phyloP scores from a whole-genome alignment of 257 asterid species.

The Ehretia macrophylla region DNA sequence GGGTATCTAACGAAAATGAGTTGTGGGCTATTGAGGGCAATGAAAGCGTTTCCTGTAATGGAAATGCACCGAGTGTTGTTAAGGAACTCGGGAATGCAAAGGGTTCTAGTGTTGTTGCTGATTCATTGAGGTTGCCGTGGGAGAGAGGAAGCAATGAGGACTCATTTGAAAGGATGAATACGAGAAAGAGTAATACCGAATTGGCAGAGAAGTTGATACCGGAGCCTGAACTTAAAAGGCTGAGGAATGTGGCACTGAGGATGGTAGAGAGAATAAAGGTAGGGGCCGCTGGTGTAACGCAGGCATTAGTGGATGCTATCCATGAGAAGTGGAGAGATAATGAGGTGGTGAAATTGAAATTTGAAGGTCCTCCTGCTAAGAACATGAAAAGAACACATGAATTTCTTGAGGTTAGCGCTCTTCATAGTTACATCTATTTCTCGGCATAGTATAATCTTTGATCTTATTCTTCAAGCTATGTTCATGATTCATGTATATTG shows the following conservation, averaged over 20 bases:
- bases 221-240: constrained; percentile 74
- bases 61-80: constrained; percentile 14
- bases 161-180: constrained; percentile 23
- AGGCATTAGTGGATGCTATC: constrained; percentile 56
- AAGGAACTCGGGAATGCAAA: constrained; percentile 4
- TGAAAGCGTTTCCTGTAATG: constrained; percentile 3
- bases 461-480: too few species aligned
- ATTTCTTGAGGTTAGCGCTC: constrained; percentile 65
- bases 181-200: constrained; percentile 35
- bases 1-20: constrained; percentile 14
- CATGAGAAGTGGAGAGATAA: constrained; percentile 75
- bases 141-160: constrained; percentile 31
- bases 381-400: constrained; percentile 88
- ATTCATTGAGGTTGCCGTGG: constrained; percentile 52
- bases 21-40: constrained; percentile 13
- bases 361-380: constrained; percentile 72
- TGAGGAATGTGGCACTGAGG: constrained; percentile 64
- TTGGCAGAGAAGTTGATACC: constrained; percentile 72
- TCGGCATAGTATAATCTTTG: not conserved
- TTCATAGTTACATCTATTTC: not conserved
- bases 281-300: constrained; percentile 80
- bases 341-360: constrained; percentile 79
- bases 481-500: too few species aligned
- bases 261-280: constrained; percentile 81
- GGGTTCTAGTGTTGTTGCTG: constrained; percentile 14